phyloP scores from a whole-genome alignment of 2,329 filamentous ascomycete species.

The Dothidotthia symphoricarpi region DNA sequence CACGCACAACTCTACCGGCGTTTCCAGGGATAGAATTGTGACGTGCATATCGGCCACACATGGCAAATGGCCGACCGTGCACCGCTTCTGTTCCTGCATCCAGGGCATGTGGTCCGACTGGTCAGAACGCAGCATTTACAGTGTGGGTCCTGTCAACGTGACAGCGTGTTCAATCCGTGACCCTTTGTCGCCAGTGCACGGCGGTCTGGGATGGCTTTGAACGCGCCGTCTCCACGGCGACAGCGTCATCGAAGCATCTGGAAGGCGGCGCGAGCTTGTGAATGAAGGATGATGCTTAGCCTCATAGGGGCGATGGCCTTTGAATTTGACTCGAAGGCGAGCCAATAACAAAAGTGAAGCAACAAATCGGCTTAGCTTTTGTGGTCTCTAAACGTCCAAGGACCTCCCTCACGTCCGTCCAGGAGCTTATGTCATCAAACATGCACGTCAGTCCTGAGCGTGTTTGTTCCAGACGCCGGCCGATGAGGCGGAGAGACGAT shows the following conservation, averaged over 20 bases:
- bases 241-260: constrained; percentile 13
- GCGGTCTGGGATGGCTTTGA: constrained; percentile 17
- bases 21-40: constrained; percentile 26
- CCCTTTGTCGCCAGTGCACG: constrained; percentile 25
- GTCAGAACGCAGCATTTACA: constrained; percentile 9
- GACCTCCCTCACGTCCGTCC: constrained; percentile 16
- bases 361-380: constrained; percentile 13
- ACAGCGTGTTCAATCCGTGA: constrained; percentile 24
- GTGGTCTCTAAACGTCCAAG: constrained; percentile 12
- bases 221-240: constrained; percentile 19
- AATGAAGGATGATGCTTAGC: constrained; percentile 23
- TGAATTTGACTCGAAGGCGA: constrained; percentile 7
- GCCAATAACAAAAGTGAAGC: constrained; percentile 29
- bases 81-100: constrained; percentile 30
- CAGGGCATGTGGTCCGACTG: constrained; percentile 9
- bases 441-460: constrained; percentile 19
- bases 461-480: constrained; percentile 32
- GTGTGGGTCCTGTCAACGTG: constrained; percentile 21
- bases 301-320: constrained; percentile 12
- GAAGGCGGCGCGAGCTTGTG: constrained; percentile 26
- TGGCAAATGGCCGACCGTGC: constrained; percentile 8
- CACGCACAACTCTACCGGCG: constrained; percentile 7
- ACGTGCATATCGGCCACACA: constrained; percentile 17
- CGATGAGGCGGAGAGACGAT: constrained; percentile 31
- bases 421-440: constrained; percentile 25